phyloP scores from a whole-genome alignment of 2,329 filamentous ascomycete species.

The Monosporascus ibericus region DNA sequence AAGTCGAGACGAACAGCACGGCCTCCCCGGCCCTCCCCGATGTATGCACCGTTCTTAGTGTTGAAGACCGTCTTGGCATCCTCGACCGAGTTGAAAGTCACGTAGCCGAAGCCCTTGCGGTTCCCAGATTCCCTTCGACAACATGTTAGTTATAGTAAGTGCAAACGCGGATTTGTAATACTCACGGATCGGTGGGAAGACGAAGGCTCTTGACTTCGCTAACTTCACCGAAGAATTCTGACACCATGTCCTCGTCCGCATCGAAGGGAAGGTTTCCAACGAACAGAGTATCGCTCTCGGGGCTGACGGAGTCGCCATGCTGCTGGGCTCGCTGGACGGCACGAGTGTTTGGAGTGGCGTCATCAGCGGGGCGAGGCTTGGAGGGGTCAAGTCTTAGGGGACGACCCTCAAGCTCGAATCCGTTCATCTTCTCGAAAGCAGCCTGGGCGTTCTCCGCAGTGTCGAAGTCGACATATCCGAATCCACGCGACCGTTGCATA shows the following conservation, averaged over 20 bases:
- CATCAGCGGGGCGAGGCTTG: slow-evolving; percentile 55
- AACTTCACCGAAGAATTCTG: slow-evolving; percentile 66
- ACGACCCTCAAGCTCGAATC: slow-evolving; percentile 67
- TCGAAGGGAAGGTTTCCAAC: slow-evolving; percentile 88
- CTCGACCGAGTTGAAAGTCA: slow-evolving; percentile 74
- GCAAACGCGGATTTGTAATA: slow-evolving; percentile 10
- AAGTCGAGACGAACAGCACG: slow-evolving; percentile 80
- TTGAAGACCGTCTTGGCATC: slow-evolving; percentile 74
- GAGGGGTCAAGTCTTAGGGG: slow-evolving; percentile 74
- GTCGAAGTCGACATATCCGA: slow-evolving; percentile 87
- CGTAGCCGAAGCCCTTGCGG: slow-evolving; percentile 90
- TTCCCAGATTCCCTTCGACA: slow-evolving; percentile 62
- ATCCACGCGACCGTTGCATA: slow-evolving; percentile 79
- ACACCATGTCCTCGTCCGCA: slow-evolving; percentile 68
- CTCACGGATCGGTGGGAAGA: slow-evolving; percentile 76
- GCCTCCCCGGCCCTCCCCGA: slow-evolving; percentile 59
- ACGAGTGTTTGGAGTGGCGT: slow-evolving; percentile 46
- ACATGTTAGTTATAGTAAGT: slow-evolving; percentile 21
- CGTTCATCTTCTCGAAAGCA: slow-evolving; percentile 70
- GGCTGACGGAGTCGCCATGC: slow-evolving; percentile 74
- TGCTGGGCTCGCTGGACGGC: slow-evolving; percentile 58
- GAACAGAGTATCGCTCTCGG: slow-evolving; percentile 81
- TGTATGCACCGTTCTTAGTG: slow-evolving; percentile 59
- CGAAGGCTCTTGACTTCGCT: slow-evolving; percentile 71
- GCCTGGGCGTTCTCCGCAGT: slow-evolving; percentile 60